Evolutionary conservation across 2,329 filamentous ascomycete genomes (phyloP).

Genomic region (Ascochyta viciae-villosae): DNA sequence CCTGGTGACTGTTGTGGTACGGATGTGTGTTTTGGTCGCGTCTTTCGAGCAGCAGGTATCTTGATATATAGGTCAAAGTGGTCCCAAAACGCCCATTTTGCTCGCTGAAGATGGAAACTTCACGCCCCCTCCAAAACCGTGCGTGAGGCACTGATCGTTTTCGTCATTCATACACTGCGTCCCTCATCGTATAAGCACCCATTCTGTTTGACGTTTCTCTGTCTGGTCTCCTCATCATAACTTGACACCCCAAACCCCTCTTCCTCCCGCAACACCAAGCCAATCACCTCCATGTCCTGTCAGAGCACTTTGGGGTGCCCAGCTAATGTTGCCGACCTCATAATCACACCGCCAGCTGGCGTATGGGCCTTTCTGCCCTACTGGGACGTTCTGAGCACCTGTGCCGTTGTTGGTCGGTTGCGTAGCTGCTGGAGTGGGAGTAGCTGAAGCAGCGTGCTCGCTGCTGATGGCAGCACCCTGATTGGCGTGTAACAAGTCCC

Average conservation of each 20-base stretch:
- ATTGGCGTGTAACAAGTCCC: conserved; percentile 83
- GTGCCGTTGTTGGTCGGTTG: conserved; percentile 40
- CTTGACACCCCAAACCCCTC: conserved; percentile 81
- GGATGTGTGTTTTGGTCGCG: neutral
- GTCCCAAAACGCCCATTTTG: conserved; percentile 7
- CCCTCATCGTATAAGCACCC: neutral
- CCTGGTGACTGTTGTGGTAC: neutral
- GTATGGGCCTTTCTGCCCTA: conserved; percentile 69
- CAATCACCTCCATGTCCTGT: conserved; percentile 78
- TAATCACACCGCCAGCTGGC: conserved; percentile 87
- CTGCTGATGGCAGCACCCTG: conserved; percentile 59
- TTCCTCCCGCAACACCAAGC: conserved; percentile 81
- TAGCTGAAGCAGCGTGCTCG: conserved; percentile 38
- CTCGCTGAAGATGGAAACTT: neutral
- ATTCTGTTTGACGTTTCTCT: neutral
- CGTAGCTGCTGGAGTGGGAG: conserved; percentile 34
- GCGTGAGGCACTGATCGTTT: neutral
- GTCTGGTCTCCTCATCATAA: conserved; percentile 40
- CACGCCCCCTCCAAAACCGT: neutral
- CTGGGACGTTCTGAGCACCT: conserved; percentile 46
- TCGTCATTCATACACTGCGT: conserved; percentile 12
- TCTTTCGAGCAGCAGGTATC: conserved; percentile 1
- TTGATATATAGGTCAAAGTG: conserved; percentile 1
- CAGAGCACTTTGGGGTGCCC: conserved; percentile 75
- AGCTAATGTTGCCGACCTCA: conserved; percentile 83